phyloP scores from a whole-genome alignment of 2,329 filamentous ascomycete genomes.

The Fusarium mexicanum region DNA sequence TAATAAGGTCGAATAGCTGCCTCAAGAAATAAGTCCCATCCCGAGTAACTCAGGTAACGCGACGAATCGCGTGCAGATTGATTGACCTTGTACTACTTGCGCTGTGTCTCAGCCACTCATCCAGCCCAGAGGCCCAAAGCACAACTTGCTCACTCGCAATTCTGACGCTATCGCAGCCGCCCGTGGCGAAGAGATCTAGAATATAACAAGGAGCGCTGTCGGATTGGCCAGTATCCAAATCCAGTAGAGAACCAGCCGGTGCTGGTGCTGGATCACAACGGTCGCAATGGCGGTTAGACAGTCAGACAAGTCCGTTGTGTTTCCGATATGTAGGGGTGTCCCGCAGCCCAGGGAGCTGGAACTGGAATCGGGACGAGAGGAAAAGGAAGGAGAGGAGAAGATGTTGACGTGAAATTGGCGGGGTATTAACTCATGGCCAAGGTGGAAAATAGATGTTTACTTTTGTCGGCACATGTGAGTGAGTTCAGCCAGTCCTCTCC shows the following conservation, averaged over 20 bases:
- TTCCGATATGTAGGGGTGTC: slow-evolving; percentile 31
- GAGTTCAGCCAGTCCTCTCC: background rate
- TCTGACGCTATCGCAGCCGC: background rate
- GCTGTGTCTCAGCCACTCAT: slow-evolving; percentile 20
- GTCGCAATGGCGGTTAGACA: background rate
- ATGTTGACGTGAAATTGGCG: slow-evolving; percentile 15
- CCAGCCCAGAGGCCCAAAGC: slow-evolving; percentile 6
- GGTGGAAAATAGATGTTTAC: slow-evolving; percentile 4
- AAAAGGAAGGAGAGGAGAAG: slow-evolving; percentile 2
- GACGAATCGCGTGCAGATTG: slow-evolving; percentile 26
- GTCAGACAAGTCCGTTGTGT: slow-evolving; percentile 28
- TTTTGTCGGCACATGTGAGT: slow-evolving; percentile 30
- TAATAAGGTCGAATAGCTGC: slow-evolving; percentile 11
- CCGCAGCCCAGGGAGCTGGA: slow-evolving; percentile 18
- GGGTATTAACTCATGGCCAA: slow-evolving; percentile 23
- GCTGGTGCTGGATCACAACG: background rate
- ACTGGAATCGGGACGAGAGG: slow-evolving; percentile 1
- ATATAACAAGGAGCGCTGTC: background rate
- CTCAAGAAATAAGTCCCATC: slow-evolving; percentile 34
- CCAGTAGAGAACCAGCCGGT: background rate
- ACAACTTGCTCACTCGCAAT: slow-evolving; percentile 4
- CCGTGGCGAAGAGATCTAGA: background rate
- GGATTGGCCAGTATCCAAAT: background rate
- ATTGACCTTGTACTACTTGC: slow-evolving; percentile 17
- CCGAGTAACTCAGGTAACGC: slow-evolving; percentile 27